Evolutionary conservation across 306 rosid genomes (phyloP).

Genomic region (Arachis stenosperma): DNA sequence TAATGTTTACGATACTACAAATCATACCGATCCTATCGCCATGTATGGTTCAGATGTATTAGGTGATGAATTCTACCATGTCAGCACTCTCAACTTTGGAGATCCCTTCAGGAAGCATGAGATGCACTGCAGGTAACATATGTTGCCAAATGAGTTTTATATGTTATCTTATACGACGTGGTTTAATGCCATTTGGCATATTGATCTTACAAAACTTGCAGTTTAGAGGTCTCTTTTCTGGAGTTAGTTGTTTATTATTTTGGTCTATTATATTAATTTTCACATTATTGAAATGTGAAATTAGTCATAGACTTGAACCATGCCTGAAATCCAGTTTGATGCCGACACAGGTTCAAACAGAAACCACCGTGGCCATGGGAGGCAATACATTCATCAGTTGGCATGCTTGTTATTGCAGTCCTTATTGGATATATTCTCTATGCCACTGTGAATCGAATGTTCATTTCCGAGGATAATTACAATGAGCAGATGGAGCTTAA

Average conservation of each 20-base stretch:
- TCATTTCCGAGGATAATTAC: slow-evolving; percentile 87
- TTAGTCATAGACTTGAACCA: slow-evolving; percentile 21
- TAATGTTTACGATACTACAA: slow-evolving; percentile 89
- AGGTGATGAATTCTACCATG: slow-evolving; percentile 62
- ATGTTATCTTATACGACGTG: neutral
- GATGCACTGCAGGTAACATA: slow-evolving; percentile 90
- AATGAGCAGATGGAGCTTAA: slow-evolving; percentile 74
- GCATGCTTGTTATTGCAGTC: slow-evolving; percentile 75
- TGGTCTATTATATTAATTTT: neutral
- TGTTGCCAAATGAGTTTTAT: slow-evolving; percentile 6
- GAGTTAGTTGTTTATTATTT: neutral
- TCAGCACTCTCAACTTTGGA: slow-evolving; percentile 83
- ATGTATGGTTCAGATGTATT: slow-evolving; percentile 89
- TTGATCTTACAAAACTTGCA: neutral
- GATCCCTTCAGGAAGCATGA: slow-evolving; percentile 96
- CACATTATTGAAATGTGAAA: slow-evolving; percentile 26
- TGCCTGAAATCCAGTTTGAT: slow-evolving; percentile 38
- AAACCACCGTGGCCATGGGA: slow-evolving; percentile 91
- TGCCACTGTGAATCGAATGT: slow-evolving; percentile 88
- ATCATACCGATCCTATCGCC: slow-evolving; percentile 74
- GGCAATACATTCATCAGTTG: slow-evolving; percentile 74
- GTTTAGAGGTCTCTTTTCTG: slow-evolving; percentile 1
- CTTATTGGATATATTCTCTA: slow-evolving; percentile 81
- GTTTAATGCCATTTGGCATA: neutral
- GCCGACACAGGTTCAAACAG: slow-evolving; percentile 79